These are phyloP conservation scores for Gossypium longicalyx DNA, from an alignment of 345 rosid genomes.

Conservation along the genomic window DNA sequence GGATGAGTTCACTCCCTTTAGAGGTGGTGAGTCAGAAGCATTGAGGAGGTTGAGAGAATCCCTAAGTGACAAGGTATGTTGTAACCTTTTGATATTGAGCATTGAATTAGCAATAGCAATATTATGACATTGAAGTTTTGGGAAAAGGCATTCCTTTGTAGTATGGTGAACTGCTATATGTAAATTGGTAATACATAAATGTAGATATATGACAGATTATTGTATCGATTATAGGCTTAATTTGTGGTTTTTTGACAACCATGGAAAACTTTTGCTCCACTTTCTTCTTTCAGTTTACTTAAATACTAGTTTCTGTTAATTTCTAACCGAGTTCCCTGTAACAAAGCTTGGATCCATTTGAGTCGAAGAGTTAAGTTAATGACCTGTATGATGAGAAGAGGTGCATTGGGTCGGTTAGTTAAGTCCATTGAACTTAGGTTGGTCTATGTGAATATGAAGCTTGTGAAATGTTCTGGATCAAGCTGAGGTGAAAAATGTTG, in stretches of 20 bases:
- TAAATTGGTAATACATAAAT: not conserved
- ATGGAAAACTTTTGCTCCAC: not conserved
- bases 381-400: not conserved
- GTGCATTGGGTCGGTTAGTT: not conserved
- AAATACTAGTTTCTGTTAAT: not conserved
- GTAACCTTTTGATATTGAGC: not conserved
- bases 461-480: not conserved
- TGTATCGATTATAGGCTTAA: not conserved
- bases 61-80: conserved; percentile 53
- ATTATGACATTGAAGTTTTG: not conserved
- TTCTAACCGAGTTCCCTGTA: not conserved
- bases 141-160: not conserved
- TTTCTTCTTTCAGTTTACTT: not conserved
- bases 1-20: conserved; percentile 63
- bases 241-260: not conserved
- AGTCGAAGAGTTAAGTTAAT: not conserved
- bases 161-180: not conserved
- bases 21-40: conserved; percentile 88
- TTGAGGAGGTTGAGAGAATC: conserved; percentile 61
- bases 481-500: not conserved
- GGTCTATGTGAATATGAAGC: not conserved
- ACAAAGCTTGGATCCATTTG: not conserved
- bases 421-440: not conserved
- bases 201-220: not conserved
- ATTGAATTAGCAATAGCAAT: not conserved